phyloP scores from a whole-genome alignment of 129 eudicot species.

The Arctium minus region DNA sequence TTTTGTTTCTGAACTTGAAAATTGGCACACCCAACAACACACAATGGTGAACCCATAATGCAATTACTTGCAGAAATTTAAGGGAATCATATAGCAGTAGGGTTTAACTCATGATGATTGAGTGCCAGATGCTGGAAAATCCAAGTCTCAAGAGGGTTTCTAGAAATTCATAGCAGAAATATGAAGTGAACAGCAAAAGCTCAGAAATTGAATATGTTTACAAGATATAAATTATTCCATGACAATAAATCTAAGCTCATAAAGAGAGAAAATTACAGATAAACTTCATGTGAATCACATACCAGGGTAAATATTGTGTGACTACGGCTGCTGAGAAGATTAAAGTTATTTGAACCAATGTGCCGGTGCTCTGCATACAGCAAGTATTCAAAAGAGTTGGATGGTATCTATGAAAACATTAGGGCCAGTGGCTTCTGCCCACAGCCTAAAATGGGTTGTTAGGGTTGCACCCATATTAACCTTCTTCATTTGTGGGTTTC shows the following conservation, averaged over 20 bases:
- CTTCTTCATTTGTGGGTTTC: neutral
- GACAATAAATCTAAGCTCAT: neutral
- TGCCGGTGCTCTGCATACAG: constrained; percentile 89
- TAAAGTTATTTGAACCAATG: constrained; percentile 95
- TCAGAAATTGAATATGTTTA: neutral
- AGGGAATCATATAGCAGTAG: neutral
- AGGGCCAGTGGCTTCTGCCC: constrained; percentile 4
- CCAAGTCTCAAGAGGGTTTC: neutral
- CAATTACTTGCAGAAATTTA: neutral
- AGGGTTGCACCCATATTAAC: neutral
- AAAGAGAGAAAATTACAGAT: constrained; percentile 9
- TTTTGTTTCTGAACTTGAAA: neutral
- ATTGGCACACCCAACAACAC: neutral
- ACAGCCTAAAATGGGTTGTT: constrained; percentile 4
- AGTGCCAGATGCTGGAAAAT: neutral
- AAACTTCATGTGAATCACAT: constrained; percentile 21
- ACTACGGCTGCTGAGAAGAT: constrained; percentile 94
- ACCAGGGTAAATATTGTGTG: constrained; percentile 99
- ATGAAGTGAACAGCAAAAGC: neutral
- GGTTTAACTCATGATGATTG: neutral
- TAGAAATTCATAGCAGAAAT: neutral
- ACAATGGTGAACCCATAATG: neutral
- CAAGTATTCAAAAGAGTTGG: constrained; percentile 14
- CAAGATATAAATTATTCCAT: neutral
- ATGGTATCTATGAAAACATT: neutral